These are phyloP conservation scores for Dendryphion nanum DNA, from an alignment of 2,329 filamentous ascomycete species.

Conservation along the genomic window DNA sequence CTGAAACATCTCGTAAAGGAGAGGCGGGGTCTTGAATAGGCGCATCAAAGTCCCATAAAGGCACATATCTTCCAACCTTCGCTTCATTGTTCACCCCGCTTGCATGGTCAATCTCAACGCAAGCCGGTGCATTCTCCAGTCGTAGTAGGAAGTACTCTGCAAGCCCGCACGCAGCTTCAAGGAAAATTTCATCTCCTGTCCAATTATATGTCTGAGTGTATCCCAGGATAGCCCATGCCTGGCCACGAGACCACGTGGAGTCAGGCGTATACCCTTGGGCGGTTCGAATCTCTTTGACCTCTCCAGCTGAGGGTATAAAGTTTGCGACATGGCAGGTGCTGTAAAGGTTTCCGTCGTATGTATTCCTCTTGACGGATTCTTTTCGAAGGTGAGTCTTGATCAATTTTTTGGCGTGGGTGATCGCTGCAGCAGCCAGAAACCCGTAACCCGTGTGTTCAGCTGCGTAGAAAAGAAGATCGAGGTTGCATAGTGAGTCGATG, in stretches of 20 bases:
- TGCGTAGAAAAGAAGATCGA: constrained; percentile 2
- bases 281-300: constrained; percentile 39
- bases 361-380: background rate
- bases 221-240: constrained; percentile 47
- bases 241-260: constrained; percentile 46
- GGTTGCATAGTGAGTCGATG: constrained; percentile 1
- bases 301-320: constrained; percentile 39
- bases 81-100: background rate
- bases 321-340: constrained; percentile 41
- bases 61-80: constrained; percentile 1
- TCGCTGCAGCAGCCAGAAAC: background rate
- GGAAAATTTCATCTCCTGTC: constrained; percentile 40
- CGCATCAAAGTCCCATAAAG: constrained; percentile 1
- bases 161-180: constrained; percentile 41
- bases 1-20: background rate
- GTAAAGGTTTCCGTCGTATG: background rate
- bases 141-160: constrained; percentile 45
- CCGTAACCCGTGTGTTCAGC: background rate
- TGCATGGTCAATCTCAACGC: background rate
- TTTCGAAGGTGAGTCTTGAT: background rate
- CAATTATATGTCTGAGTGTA: constrained; percentile 44
- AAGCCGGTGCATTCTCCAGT: background rate
- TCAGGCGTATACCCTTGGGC: constrained; percentile 44
- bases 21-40: background rate
- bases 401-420: constrained; percentile 1